Base-by-base conservation (phyloP, 2,329 filamentous ascomycete species). In the Claviceps fusiformis region DNA sequence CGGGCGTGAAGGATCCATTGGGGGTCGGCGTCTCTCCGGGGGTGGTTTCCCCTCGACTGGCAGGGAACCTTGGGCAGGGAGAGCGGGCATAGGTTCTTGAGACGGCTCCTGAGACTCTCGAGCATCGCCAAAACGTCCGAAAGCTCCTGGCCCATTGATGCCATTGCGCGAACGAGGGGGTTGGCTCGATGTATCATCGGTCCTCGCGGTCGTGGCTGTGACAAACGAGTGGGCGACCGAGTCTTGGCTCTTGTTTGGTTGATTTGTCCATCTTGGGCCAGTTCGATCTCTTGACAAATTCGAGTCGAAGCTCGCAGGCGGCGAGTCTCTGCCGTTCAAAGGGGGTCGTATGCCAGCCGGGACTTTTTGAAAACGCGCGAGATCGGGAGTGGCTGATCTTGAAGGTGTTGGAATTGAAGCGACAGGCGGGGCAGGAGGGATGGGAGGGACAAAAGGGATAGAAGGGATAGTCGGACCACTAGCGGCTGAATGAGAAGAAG, bases 11-110 rank as follows among this genome's bases (percentile, higher is more conserved):
- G 78, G 76, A 57, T 84, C 79, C 81, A 87, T 85, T 0, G 83
- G 81, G 2, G 84, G 84, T 51, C 84, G 72, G 65, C 77, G 82
- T 58, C 84, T 74, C 61, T 86, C 82, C 0, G 84, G 84, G 1
- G 80, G 75, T 39, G 73, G 73, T 27, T 77, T 70, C 41, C 75
- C 75, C 8, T 65, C 58, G 37, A 57, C 56, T 19, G 57, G 55
- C 15, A 54, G 50, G 45, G 55, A 54, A 17, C 27, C 50, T 50
- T 45, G 46, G 1, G 33, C 11, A 50, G 48, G n/a, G 9, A 29
- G 29, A 27, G 17, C 31, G n/a, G 56, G 54, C 13, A 48, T n/a
- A 37, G 50, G 45, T 24, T 62, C 59, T 17, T 58, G 58, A 10
- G 57, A 45, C 33, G 57, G 55, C 15, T 63, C 61, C 29, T 54